These are phyloP conservation scores for Diospyros lotus DNA, from an alignment of 148 eudicot species.

Conservation along the genomic window DNA sequence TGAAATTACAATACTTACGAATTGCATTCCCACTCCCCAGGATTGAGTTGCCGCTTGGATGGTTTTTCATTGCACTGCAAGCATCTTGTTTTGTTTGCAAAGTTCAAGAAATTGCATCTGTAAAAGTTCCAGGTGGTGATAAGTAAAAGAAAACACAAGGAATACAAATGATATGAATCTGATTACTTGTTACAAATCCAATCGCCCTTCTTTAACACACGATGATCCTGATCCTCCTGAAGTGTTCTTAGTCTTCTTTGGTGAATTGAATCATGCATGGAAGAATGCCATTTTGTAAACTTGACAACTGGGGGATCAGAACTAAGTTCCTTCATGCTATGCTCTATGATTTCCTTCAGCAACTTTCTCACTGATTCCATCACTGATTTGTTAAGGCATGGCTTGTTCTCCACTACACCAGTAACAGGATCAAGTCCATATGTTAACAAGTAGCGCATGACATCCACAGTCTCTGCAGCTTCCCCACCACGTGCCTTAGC, in stretches of 20 bases:
- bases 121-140: neutral
- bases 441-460: conserved; percentile 51
- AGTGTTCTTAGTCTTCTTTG: conserved; percentile 28
- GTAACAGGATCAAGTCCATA: conserved; percentile 40
- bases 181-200: conserved; percentile 58
- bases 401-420: conserved; percentile 38
- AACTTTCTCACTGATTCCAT: conserved; percentile 43
- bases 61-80: conserved; percentile 51
- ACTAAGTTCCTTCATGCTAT: conserved; percentile 22
- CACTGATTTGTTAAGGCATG: conserved; percentile 31
- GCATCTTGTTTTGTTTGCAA: conserved; percentile 52
- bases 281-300: conserved; percentile 7
- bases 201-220: conserved; percentile 55
- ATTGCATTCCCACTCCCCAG: conserved; percentile 73
- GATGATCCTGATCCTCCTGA: conserved; percentile 30
- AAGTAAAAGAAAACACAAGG: conserved; percentile 7
- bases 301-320: conserved; percentile 14
- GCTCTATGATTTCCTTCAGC: conserved; percentile 42
- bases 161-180: neutral
- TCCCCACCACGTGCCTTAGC: conserved; percentile 40
- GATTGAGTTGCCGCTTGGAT: conserved; percentile 45
- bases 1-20: conserved; percentile 41
- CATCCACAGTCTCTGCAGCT: conserved; percentile 56
- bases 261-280: conserved; percentile 14
- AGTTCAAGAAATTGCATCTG: conserved; percentile 60